Percentiles rank a stretch among this genome's conserved stretches.
Evolutionary conservation across 202 grass and related monocot species (phyloP).

Genomic region (Setaria italica): DNA sequence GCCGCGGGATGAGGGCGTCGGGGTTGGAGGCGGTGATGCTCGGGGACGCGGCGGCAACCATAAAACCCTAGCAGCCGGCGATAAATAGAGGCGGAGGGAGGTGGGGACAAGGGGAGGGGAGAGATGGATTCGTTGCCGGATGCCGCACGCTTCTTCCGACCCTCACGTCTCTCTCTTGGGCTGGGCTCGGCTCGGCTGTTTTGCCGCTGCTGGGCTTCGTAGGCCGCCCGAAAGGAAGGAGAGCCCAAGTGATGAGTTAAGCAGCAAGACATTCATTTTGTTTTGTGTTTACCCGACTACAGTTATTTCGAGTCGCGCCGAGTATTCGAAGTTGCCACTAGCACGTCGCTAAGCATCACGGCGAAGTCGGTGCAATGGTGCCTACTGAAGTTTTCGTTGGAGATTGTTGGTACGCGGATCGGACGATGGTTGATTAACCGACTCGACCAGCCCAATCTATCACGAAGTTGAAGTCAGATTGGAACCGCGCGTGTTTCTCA

Average conservation of each 20-base stretch:
- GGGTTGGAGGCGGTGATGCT: background rate
- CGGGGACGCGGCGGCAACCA: background rate
- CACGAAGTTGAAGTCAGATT: too few species aligned
- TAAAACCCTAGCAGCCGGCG: slow-evolving; percentile 41
- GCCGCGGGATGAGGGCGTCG: background rate
- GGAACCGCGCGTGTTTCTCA: too few species aligned
- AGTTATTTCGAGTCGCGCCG: too few species aligned
- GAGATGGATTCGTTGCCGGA: background rate
- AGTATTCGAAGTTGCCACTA: too few species aligned
- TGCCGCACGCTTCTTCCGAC: slow-evolving; percentile 31
- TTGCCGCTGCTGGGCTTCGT: background rate
- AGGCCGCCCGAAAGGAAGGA: background rate
- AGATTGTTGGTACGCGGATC: too few species aligned
- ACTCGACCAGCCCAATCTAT: too few species aligned
- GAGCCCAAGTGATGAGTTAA: background rate
- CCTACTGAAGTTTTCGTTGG: too few species aligned
- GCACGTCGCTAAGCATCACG: too few species aligned
- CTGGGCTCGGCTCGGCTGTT: background rate
- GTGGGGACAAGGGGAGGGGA: background rate
- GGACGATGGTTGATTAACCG: too few species aligned
- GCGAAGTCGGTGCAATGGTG: too few species aligned
- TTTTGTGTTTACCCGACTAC: too few species aligned
- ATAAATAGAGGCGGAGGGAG: slow-evolving; percentile 22
- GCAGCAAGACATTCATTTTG: too few species aligned
- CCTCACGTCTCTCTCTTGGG: background rate